Evolutionary conservation across 129 eudicot species (phyloP), one percentile per base, ranked within the genome.

Genomic region (Centrapalus pauciflorus): DNA sequence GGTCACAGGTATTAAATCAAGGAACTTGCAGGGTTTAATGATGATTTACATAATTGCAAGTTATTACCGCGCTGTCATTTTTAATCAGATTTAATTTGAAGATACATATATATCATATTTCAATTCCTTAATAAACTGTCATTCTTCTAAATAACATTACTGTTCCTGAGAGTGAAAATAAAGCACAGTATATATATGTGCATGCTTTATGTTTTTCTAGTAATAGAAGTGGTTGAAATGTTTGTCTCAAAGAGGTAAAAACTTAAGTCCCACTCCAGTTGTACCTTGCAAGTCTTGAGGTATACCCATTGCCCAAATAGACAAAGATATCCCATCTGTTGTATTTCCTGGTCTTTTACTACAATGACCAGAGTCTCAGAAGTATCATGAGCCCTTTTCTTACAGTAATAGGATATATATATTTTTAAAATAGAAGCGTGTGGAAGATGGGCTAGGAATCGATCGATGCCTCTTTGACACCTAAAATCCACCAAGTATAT

Each of bases 251-350:
- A 67, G 72, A 72, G 70, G 74, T 65, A 27, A 64, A 81, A 79
- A 72, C 96, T 85, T 85, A 57, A 64, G 63, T 70, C 83, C 85
- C 86, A 92, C 96, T 88, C 88, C 56, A 81, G 5, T 66, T 74
- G 52, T 27, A 27, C 24, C 70, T 70, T 64, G 23, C 14, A 34
- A 37, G 64, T 43, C 29, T 60, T 87, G 97, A 90, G 84, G 69
- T 76, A 69, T 78, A 87, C 97, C 66, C 73, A 51, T 76, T 74
- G 95, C 84, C 97, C 79, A 77, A 69, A 80, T 69, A 71, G 95
- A 90, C 57, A 73, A 76, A 76, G 97, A 90, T 92, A 79, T 78
- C 56, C 66, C 83, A 92, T 68, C 70, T 74, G 29, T 68, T 69
- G 12, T 35, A 51, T 40, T 70, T 70, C 70, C 71, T 74, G 75